Evolutionary conservation across 2,329 filamentous ascomycete genomes (phyloP), one percentile per base, ranked within the genome.

Genomic region (Trichoderma lentiforme): DNA sequence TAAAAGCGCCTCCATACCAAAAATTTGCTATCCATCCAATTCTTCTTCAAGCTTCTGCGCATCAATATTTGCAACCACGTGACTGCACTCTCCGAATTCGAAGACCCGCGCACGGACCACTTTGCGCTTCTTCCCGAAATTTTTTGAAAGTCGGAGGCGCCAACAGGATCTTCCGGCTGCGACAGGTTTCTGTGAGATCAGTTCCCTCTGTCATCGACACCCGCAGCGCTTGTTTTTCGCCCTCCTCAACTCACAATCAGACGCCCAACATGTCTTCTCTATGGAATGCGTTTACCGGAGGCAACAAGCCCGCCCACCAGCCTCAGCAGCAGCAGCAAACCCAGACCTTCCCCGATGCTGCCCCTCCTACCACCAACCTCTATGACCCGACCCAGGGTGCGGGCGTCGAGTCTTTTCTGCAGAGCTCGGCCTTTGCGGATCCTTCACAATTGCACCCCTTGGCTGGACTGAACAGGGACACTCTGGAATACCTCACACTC

Each of bases 401-500:
- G 82, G 94, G 95, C 83, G 92, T 96, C 78, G 92, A 93, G 78
- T 92, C 93, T 71, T 98, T 99, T 83, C 89, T 98, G 73, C 91
- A 90, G 79, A 89, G 86, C 78, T 90, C 92, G 72, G 83, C 91
- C 71, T 91, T 96, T 77, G 90, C 94, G 81, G 96, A 99, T 83
- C 93, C 95, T 11, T 90, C 94, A 74, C 88, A 92, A 81, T 87
- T 99, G 78, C 96, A 99, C 82, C 96, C 97, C 60, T 91, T 99
- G 71, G 94, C 96, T 70, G 96, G 96, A 76, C 86, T 99, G 74
- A 94, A 98, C 85, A 91, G 93, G 84, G 93, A 97, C 78, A 93
- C 93, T 0, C 91, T 99, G 78, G 96, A 99, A 82, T 99, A 99
- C 83, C 89, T 99, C 75, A 91, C 92, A 30, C 91, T 99, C 79